A percentile compares a stretch with the other conserved stretches of the same genome.
These are phyloP conservation scores for Triglochin maritima DNA, from an alignment of 106 monocot genomes.

Conservation along the genomic window DNA sequence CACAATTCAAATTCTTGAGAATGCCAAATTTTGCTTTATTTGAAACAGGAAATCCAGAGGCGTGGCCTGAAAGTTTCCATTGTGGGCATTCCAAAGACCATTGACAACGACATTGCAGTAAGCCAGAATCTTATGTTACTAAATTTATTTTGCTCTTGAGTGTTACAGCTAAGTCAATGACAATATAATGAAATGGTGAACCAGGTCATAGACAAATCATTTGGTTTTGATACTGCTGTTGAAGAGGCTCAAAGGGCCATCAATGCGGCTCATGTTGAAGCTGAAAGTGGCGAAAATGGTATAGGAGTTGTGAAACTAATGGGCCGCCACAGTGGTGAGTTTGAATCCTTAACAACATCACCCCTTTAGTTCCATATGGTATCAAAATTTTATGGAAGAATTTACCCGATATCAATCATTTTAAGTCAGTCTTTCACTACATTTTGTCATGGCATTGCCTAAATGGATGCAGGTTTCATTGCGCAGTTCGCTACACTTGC, in stretches of 20 bases:
- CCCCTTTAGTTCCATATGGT: not conserved
- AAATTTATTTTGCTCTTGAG: not conserved
- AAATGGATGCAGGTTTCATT: constrained; percentile 37
- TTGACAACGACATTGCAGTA: constrained; percentile 73
- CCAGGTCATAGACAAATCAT: constrained; percentile 53
- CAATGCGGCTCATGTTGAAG: constrained; percentile 55
- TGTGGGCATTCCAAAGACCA: constrained; percentile 68
- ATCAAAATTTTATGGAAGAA: too few species aligned
- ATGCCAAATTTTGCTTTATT: not conserved
- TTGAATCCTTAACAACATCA: not conserved
- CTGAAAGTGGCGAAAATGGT: constrained; percentile 50
- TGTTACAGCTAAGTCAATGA: not conserved
- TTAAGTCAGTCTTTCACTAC: not conserved
- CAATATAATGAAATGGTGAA: not conserved
- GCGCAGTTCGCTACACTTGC: constrained; percentile 75
- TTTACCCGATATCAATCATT: not conserved
- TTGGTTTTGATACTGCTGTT: constrained; percentile 61
- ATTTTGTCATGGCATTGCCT: too few species aligned
- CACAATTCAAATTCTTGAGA: not conserved
- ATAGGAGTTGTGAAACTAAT: constrained; percentile 51
- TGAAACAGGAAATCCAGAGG: constrained; percentile 42
- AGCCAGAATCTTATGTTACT: not conserved
- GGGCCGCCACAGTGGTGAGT: constrained; percentile 61
- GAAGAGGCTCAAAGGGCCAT: constrained; percentile 65
- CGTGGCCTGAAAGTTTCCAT: constrained; percentile 56